Conservation (phyloP, 2,329 filamentous ascomycete species). For the Fusarium nodosum region DNA sequence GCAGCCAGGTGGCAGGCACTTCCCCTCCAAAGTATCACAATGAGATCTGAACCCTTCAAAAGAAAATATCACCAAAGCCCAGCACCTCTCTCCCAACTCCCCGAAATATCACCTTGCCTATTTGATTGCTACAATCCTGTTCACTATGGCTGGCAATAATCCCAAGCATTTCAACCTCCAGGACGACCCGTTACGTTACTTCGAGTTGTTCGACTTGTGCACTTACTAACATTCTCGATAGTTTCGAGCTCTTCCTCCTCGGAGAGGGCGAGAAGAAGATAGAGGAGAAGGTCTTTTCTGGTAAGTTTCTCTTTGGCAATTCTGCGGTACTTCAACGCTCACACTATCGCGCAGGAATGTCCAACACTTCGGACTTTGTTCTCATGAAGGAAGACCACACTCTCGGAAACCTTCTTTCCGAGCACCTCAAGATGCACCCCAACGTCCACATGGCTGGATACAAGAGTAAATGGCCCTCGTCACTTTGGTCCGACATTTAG, state of each 20-base stretch:
- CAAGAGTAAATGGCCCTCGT: constrained; percentile 71
- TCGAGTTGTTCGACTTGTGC: not conserved
- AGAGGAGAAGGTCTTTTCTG: constrained; percentile 87
- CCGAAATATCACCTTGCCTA: not conserved
- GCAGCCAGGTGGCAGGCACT: constrained; percentile 19
- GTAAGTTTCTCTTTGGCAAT: constrained; percentile 65
- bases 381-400: constrained; percentile 98
- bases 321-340: constrained; percentile 2
- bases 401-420: constrained; percentile 87
- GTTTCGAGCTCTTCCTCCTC: constrained; percentile 94
- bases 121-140: not conserved
- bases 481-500: no score
- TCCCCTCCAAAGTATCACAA: not conserved
- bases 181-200: constrained; percentile 54
- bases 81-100: not conserved
- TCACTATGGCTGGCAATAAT: constrained; percentile 56
- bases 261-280: constrained; percentile 93
- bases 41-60: not conserved
- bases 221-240: constrained; percentile 57
- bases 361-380: constrained; percentile 94
- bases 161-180: constrained; percentile 58
- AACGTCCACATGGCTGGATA: constrained; percentile 94
- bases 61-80: not conserved
- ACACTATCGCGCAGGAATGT: constrained; percentile 71
- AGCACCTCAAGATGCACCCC: constrained; percentile 85